Conservation (phyloP, 1,284 basidiomycete genomes). For the Pyrrhoderma lamaoense region DNA sequence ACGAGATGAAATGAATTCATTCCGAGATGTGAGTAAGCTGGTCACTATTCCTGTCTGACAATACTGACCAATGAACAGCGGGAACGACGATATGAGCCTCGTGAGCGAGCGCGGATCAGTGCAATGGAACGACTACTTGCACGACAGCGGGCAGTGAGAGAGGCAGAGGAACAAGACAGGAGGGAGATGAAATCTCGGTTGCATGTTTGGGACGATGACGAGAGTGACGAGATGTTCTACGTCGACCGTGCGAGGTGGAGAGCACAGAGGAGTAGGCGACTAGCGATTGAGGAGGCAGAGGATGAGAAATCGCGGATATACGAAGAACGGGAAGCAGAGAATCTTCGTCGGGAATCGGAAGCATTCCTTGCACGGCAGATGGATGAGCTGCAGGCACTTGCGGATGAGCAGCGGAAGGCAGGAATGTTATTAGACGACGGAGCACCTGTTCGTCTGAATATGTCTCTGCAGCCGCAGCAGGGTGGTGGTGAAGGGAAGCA, state of each 20-base stretch:
- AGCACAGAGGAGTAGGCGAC: slow-evolving; percentile 52
- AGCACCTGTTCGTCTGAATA: slow-evolving; percentile 76
- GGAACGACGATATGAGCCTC: slow-evolving; percentile 73
- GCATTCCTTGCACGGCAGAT: slow-evolving; percentile 83
- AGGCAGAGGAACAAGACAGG: slow-evolving; percentile 68
- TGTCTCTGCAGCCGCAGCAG: slow-evolving; percentile 46
- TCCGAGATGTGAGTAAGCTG: slow-evolving; percentile 64
- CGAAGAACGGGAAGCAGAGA: slow-evolving; percentile 79
- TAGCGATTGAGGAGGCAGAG: slow-evolving; percentile 68
- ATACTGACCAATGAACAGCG: slow-evolving; percentile 39
- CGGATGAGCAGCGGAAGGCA: slow-evolving; percentile 80
- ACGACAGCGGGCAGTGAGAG: slow-evolving; percentile 61
- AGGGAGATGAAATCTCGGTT: slow-evolving; percentile 65
- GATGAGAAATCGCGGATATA: slow-evolving; percentile 76
- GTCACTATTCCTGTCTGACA: neutral
- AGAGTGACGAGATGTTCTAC: slow-evolving; percentile 81
- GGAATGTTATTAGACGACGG: slow-evolving; percentile 87
- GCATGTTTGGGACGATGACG: slow-evolving; percentile 86
- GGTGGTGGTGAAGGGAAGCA: slow-evolving; percentile 36
- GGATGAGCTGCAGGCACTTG: slow-evolving; percentile 84
- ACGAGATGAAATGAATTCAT: slow-evolving; percentile 73
- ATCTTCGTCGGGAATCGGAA: slow-evolving; percentile 79
- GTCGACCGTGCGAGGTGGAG: slow-evolving; percentile 79
- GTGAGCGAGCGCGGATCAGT: slow-evolving; percentile 71
- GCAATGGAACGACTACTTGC: slow-evolving; percentile 68